phyloP scores from a whole-genome alignment of 768 basidiomycete genomes.

The Suillus sp. region DNA sequence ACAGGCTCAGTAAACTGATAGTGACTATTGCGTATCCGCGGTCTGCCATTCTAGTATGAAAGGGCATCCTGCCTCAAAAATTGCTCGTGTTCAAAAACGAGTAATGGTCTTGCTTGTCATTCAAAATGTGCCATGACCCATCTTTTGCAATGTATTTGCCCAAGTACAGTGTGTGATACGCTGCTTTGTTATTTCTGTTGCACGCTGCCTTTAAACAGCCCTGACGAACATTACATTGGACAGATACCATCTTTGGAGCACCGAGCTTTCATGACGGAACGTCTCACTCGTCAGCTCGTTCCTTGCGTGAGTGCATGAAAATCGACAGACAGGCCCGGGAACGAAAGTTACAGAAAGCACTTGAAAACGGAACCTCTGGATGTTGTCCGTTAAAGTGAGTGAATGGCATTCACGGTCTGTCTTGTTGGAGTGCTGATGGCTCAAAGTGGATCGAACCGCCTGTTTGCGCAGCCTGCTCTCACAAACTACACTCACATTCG shows the following conservation, averaged over 20 bases:
- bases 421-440: background rate
- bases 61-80: too few relatives aligned
- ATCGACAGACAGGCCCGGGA: background rate
- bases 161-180: background rate
- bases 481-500: too few relatives aligned
- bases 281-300: background rate
- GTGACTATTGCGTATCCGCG: too few relatives aligned
- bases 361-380: background rate
- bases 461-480: background rate
- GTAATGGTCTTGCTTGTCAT: background rate
- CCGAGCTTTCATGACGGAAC: background rate
- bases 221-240: background rate
- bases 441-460: background rate
- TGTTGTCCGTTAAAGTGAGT: background rate
- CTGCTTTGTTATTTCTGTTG: background rate
- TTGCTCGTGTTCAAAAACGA: too few relatives aligned
- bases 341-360: background rate
- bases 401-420: background rate
- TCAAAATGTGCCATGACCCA: background rate
- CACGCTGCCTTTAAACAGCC: background rate
- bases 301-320: background rate
- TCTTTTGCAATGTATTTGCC: background rate
- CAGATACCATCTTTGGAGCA: background rate
- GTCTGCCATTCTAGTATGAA: too few relatives aligned
- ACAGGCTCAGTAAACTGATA: too few relatives aligned